Evolutionary conservation across 768 basidiomycete genomes (phyloP).

Genomic region (Rhizopogon vinicolor): DNA sequence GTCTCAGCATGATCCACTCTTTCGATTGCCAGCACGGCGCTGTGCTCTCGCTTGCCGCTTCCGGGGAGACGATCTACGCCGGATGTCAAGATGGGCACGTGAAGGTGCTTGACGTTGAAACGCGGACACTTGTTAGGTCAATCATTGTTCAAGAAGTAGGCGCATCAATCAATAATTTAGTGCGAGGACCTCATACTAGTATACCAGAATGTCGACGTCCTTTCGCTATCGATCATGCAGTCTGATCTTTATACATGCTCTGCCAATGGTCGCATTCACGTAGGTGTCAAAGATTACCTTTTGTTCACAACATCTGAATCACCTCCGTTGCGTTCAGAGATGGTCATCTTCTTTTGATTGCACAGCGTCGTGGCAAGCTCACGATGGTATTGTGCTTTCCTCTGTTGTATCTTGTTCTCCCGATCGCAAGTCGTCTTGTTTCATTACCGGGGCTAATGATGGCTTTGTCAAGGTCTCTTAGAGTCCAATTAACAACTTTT

Average conservation of each 20-base stretch:
- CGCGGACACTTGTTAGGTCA: conserved; percentile 78
- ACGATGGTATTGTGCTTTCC: conserved; percentile 79
- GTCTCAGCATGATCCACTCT: conserved; percentile 52
- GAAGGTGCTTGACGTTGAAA: conserved; percentile 87
- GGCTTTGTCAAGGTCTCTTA: conserved; percentile 68
- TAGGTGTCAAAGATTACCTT: conserved; percentile 19
- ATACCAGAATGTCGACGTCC: conserved; percentile 67
- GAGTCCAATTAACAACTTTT: background rate
- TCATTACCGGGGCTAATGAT: conserved; percentile 84
- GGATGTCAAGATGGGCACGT: conserved; percentile 95
- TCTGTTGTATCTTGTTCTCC: conserved; percentile 51
- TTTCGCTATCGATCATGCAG: conserved; percentile 72
- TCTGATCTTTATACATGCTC: conserved; percentile 63
- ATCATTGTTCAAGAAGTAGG: conserved; percentile 81
- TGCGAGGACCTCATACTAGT: background rate
- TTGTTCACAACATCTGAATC: background rate
- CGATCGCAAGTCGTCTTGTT: conserved; percentile 21
- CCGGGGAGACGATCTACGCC: conserved; percentile 81
- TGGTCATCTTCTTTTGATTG: conserved; percentile 86
- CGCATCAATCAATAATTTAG: background rate
- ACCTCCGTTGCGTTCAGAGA: conserved; percentile 37
- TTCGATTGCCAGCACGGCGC: conserved; percentile 76
- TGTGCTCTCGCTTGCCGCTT: conserved; percentile 71
- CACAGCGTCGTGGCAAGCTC: conserved; percentile 77
- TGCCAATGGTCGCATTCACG: conserved; percentile 68